Conservation (phyloP, 371 early-diverging fungal species). For the Haplosporangium sp. region DNA sequence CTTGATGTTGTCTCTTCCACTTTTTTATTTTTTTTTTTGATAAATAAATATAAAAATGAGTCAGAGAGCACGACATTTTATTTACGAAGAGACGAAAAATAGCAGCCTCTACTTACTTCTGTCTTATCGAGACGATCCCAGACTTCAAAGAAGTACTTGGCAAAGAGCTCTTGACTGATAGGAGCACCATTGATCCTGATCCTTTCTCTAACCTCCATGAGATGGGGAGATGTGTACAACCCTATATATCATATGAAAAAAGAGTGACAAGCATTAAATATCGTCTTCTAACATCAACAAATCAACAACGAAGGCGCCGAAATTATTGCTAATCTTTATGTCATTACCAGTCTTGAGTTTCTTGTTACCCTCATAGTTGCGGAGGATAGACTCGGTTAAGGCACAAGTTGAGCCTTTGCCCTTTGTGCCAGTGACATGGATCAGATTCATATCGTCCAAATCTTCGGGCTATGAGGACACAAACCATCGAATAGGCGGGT, state of each 20-base stretch:
- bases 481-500: background rate
- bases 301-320: background rate
- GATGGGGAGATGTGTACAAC: slow-evolving; percentile 94
- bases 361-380: slow-evolving; percentile 50
- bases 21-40: too few relatives aligned
- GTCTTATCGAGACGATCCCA: slow-evolving; percentile 82
- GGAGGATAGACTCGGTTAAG: slow-evolving; percentile 75
- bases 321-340: background rate
- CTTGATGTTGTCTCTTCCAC: too few relatives aligned
- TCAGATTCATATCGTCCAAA: slow-evolving; percentile 80
- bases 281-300: too few relatives aligned
- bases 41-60: slow-evolving; percentile 8
- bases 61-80: slow-evolving; percentile 1
- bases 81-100: background rate
- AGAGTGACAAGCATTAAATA: background rate
- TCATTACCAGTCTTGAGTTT: slow-evolving; percentile 71
- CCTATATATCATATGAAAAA: slow-evolving; percentile 56
- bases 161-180: slow-evolving; percentile 79
- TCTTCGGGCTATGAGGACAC: slow-evolving; percentile 17
- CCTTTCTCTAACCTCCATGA: slow-evolving; percentile 93
- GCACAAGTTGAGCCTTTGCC: slow-evolving; percentile 91
- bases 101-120: slow-evolving; percentile 29
- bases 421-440: slow-evolving; percentile 90
- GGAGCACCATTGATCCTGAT: slow-evolving; percentile 93
- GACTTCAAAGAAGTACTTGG: slow-evolving; percentile 88